phyloP scores from a whole-genome alignment of 2,329 filamentous ascomycete species.

The Trichophyton verrucosum region DNA sequence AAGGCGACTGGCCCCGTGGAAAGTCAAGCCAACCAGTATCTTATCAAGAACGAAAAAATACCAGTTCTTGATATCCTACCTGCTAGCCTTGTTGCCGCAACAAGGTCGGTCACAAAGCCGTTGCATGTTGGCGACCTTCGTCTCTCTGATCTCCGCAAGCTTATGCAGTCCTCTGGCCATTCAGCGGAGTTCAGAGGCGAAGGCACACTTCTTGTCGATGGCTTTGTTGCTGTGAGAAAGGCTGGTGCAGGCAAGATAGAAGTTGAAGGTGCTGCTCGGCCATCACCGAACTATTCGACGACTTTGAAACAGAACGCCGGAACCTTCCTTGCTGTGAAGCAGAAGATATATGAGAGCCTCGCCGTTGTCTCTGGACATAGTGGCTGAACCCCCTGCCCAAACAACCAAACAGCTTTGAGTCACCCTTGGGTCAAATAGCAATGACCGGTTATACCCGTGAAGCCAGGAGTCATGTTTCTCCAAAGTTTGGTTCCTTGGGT shows the following conservation, averaged over 20 bases:
- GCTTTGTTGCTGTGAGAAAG: slow-evolving; percentile 77
- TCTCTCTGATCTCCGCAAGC: slow-evolving; percentile 71
- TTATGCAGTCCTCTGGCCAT: slow-evolving; percentile 72
- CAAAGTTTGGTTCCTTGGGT: neutral
- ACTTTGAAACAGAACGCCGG: slow-evolving; percentile 41
- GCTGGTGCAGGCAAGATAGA: slow-evolving; percentile 76
- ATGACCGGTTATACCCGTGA: neutral
- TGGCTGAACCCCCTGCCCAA: neutral
- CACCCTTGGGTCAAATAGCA: neutral
- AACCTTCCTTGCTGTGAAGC: slow-evolving; percentile 78
- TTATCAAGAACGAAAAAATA: slow-evolving; percentile 22
- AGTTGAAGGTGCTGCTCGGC: slow-evolving; percentile 62
- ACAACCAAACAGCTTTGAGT: neutral
- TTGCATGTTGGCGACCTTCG: slow-evolving; percentile 90
- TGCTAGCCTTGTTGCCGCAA: slow-evolving; percentile 53
- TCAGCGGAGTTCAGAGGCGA: slow-evolving; percentile 87
- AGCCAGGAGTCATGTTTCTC: neutral
- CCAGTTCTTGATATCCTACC: slow-evolving; percentile 50
- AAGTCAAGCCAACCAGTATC: slow-evolving; percentile 14
- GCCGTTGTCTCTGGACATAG: slow-evolving; percentile 64
- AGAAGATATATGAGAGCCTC: slow-evolving; percentile 83
- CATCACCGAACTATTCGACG: slow-evolving; percentile 31
- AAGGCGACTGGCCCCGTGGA: slow-evolving; percentile 17
- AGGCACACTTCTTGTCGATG: slow-evolving; percentile 80
- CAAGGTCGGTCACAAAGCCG: slow-evolving; percentile 66